Conservation (phyloP, 1,284 basidiomycete species). For the Fistulinella cinereoalba region DNA sequence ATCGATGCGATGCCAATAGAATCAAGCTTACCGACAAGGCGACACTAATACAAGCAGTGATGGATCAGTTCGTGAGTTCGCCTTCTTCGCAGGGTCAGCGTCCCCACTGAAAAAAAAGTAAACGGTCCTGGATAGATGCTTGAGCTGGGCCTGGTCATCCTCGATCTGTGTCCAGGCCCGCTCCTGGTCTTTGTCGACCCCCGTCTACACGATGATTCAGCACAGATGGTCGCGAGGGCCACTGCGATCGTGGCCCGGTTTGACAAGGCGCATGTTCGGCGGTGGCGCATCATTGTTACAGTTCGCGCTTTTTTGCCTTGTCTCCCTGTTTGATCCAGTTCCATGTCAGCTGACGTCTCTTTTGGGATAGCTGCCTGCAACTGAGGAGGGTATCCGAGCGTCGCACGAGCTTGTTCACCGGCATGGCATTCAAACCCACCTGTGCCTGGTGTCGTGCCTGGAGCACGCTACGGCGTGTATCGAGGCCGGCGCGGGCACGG, state of each 20-base stretch:
- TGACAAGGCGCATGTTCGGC: constrained; percentile 37
- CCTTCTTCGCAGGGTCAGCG: neutral
- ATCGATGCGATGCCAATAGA: constrained; percentile 8
- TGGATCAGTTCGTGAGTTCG: constrained; percentile 27
- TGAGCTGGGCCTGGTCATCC: constrained; percentile 45
- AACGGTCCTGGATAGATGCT: constrained; percentile 40
- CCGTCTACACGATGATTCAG: constrained; percentile 33
- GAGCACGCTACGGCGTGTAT: constrained; percentile 54
- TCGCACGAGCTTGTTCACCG: constrained; percentile 38
- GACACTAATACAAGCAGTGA: constrained; percentile 19
- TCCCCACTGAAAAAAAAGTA: neutral
- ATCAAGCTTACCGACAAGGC: constrained; percentile 10
- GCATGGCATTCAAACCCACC: constrained; percentile 46
- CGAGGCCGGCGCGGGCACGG: constrained; percentile 44
- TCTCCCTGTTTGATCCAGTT: neutral
- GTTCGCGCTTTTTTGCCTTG: constrained; percentile 35
- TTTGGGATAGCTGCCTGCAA: constrained; percentile 52
- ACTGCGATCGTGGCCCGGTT: constrained; percentile 41
- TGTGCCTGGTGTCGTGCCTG: constrained; percentile 49
- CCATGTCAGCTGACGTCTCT: neutral
- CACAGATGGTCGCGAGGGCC: constrained; percentile 43
- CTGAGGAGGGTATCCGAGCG: constrained; percentile 51
- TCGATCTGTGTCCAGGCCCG: constrained; percentile 42
- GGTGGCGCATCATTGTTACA: constrained; percentile 46
- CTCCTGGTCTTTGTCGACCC: constrained; percentile 56